Evolutionary conservation across 2,329 filamentous ascomycete genomes (phyloP), one percentile per base, ranked within the genome.

Genomic region (Fusarium subglutinans): DNA sequence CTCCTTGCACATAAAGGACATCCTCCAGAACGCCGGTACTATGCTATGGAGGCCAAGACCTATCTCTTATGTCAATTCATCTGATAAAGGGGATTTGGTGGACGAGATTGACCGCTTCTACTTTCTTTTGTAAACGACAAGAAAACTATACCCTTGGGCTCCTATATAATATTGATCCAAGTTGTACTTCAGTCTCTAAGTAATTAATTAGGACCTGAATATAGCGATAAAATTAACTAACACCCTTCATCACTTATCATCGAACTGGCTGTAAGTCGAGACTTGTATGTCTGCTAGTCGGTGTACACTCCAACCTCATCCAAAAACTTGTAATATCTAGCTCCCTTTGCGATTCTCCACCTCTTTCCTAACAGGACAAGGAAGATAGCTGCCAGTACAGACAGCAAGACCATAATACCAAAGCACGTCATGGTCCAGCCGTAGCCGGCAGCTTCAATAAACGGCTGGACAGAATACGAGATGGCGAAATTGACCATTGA

Each of bases 11-110:
- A 43, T 43, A 6, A n/a, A 17, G 15, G 41, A 44, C 15, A 5
- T 44, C n/a, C n/a, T 24, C 14, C 17, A 24, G 41, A 17, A 12
- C 10, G 6, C n/a, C 4, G 8, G 8, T 12, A 41, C 15, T 24
- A 12, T 17, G 15, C 41, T 5, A 17, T 24, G 0, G n/a, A 4
- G 15, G n/a, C 15, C 2, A 17, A n/a, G 6, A 24, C 6, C 41
- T 24, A 24, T 24, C 14, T 44, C 1, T 3, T 7, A 24, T 17
- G n/a, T 11, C 2, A 17, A 24, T 24, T 11, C 9, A 24, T 6
- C 1, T 0, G 2, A 24, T 24, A 24, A 1, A 5, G 1, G 15
- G n/a, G 14, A 15, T 1, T 11, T 17, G 10, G 15, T 44, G 10
- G 6, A 24, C 11, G 15, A 24, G n/a, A 44, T 12, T 24, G 9